Evolutionary conservation across 2,329 filamentous ascomycete species (phyloP).

Genomic region (Gliomastix tumulicola): DNA sequence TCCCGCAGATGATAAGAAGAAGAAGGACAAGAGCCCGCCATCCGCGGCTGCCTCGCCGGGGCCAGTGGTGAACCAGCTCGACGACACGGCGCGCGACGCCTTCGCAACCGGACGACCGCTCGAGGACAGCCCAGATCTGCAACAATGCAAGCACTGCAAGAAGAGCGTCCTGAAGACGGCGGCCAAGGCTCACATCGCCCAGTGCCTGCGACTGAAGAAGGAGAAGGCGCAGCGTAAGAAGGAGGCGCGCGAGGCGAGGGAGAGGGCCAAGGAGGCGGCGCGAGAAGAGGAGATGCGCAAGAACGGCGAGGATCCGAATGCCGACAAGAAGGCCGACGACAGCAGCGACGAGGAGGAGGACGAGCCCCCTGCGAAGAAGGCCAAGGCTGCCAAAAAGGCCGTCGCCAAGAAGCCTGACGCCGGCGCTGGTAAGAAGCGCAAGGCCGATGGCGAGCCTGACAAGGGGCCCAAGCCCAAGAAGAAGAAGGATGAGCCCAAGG

Average conservation of each 20-base stretch:
- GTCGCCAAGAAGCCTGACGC: slow-evolving; percentile 55
- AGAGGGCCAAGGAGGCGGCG: slow-evolving; percentile 57
- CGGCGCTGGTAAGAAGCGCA: slow-evolving; percentile 70
- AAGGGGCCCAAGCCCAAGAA: slow-evolving; percentile 86
- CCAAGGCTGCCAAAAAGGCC: slow-evolving; percentile 29
- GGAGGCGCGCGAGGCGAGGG: slow-evolving; percentile 63
- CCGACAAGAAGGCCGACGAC: slow-evolving; percentile 41
- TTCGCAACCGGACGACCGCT: slow-evolving; percentile 78
- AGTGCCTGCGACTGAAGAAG: slow-evolving; percentile 79
- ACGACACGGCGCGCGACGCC: slow-evolving; percentile 68
- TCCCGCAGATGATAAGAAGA: slow-evolving; percentile 42
- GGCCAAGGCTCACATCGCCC: slow-evolving; percentile 72
- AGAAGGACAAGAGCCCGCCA: slow-evolving; percentile 31
- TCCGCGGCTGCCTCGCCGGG: slow-evolving; percentile 39
- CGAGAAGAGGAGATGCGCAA: slow-evolving; percentile 48
- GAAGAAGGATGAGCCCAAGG: slow-evolving; percentile 88
- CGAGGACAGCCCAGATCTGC: slow-evolving; percentile 70
- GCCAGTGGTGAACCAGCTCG: slow-evolving; percentile 60
- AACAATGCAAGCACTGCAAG: slow-evolving; percentile 92
- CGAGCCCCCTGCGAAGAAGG: slow-evolving; percentile 32
- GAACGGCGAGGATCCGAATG: slow-evolving; percentile 38
- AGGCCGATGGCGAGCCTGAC: slow-evolving; percentile 68
- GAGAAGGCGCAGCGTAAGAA: slow-evolving; percentile 74
- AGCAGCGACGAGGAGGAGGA: slow-evolving; percentile 37
- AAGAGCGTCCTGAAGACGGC: slow-evolving; percentile 73